Base-by-base conservation (phyloP, 1,284 basidiomycete genomes). In the Jaminaea rosea region DNA sequence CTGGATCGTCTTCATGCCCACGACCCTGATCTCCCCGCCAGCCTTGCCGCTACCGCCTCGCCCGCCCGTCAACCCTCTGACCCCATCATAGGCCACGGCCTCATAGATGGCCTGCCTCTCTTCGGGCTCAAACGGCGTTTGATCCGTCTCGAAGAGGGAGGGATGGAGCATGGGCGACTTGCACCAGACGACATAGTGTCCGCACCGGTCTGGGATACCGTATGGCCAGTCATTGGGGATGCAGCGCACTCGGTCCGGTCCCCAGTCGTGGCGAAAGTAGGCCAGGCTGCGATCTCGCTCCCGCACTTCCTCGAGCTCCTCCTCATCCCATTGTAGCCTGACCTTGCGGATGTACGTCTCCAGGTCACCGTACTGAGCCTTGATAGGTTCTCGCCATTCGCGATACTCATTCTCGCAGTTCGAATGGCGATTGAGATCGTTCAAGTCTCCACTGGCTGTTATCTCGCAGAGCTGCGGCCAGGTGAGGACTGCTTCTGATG, bases 211-310 rank as follows among this genome's bases (percentile, higher is more conserved):
- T 0, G 66, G 66, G n/a, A 68, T 53, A n/a, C 50, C 64, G 34
- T 68, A 68, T 13, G 66, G 66, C 66, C 66, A 68, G 32, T 68
- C 65, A 46, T 68, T 66, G 1, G 56, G 59, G 10, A 68, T 59
- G 6, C 36, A 28, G 28, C 61, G 63, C 21, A 60, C 57, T 26
- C 49, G 19, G 10, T 52, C 48, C 23, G 6, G 28, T 10, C 62
- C 55, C 4, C 28, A 50, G 5, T 60, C 60, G 4, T 42, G 39
- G 17, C 56, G 50, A 44, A 63, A 65, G 47, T 57, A 21, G 55
- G 6, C 51, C 7, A 32, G 56, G 21, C 7, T 37, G 34, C 1
- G 47, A 46, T 0, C 49, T 50, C 1, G 3, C 13, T 1, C 37
- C 5, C 2, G 4, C n/a, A 58, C 56, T 24, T 56, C 58, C 17